These are phyloP conservation scores for Camellia japonica DNA, from an alignment of 148 eudicot genomes.

Conservation along the genomic window DNA sequence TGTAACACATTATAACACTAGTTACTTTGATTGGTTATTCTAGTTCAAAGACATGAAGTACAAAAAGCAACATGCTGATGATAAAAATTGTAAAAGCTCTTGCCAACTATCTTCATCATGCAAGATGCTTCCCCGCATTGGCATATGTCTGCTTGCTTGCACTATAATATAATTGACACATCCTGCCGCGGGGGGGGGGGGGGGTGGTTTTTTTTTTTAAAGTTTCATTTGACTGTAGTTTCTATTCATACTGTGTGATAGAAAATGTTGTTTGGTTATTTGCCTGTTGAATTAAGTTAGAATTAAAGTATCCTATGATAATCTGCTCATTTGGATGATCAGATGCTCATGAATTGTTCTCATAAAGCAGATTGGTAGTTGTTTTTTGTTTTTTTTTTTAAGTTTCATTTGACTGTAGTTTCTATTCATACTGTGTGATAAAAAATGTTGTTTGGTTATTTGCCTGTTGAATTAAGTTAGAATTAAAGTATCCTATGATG, in stretches of 20 bases:
- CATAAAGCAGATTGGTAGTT: neutral
- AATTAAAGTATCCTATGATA: neutral
- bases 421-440: neutral
- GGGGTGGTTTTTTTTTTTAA: no score
- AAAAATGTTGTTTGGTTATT: neutral
- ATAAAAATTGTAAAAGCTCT: neutral
- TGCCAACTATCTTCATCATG: neutral
- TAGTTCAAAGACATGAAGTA: neutral
- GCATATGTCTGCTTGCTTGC: neutral
- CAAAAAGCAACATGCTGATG: no score
- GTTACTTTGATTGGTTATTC: neutral
- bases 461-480: neutral
- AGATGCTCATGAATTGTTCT: neutral
- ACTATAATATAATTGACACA: neutral
- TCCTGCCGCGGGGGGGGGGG: no score
- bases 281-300: no score
- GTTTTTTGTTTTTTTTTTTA: no score
- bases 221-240: no score
- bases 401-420: neutral
- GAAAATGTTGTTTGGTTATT: no score
- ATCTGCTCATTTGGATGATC: neutral
- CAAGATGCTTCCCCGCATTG: neutral
- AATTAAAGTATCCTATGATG: neutral
- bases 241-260: no score
- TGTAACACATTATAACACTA: no score